Evolutionary conservation across 2,329 filamentous ascomycete genomes (phyloP).

Genomic region (Botrytis cinerea): DNA sequence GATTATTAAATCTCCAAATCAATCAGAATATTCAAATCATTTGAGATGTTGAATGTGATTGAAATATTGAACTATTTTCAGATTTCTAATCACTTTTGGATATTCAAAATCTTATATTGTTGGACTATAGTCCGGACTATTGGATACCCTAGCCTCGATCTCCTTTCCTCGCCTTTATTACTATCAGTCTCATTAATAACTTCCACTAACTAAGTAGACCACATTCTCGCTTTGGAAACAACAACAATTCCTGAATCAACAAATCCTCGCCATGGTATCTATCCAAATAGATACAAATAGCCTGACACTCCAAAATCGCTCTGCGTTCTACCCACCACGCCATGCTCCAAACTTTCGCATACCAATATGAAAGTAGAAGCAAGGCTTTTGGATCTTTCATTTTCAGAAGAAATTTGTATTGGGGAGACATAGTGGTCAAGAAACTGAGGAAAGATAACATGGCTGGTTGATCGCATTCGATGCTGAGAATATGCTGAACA

Average conservation of each 20-base stretch:
- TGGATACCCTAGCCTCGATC: neutral
- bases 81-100: too few relatives aligned
- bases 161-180: neutral
- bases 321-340: constrained; percentile 54
- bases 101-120: too few relatives aligned
- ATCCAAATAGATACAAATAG: constrained; percentile 50
- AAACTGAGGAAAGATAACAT: constrained; percentile 52
- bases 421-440: constrained; percentile 47
- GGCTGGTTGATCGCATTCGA: constrained; percentile 43
- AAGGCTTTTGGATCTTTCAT: constrained; percentile 55
- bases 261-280: constrained; percentile 35
- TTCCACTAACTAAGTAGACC: neutral
- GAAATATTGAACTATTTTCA: too few relatives aligned
- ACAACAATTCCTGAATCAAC: constrained; percentile 27
- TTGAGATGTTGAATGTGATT: too few relatives aligned
- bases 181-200: neutral
- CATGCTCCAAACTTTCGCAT: constrained; percentile 48
- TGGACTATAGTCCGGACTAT: too few relatives aligned
- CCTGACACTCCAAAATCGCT: constrained; percentile 51
- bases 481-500: constrained; percentile 21
- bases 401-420: constrained; percentile 50
- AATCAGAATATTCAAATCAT: too few relatives aligned
- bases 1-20: too few relatives aligned
- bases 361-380: constrained; percentile 58
- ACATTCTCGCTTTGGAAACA: constrained; percentile 25